Evolutionary conservation across 2,329 filamentous ascomycete species (phyloP), one percentile per base, ranked within the genome.

Genomic region (Aureobasidium lini): DNA sequence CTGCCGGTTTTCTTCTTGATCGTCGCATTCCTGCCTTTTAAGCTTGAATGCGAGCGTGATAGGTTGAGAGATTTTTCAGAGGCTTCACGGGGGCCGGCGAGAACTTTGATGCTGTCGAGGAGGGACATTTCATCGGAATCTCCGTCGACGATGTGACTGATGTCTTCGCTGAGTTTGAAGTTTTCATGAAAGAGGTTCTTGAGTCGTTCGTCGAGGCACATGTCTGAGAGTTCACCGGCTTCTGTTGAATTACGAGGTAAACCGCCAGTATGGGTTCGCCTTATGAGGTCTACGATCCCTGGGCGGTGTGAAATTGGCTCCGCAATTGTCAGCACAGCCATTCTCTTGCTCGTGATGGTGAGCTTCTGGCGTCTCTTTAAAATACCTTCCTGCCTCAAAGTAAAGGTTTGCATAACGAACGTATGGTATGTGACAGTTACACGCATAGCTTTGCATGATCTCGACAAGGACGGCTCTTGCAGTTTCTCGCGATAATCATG

Each of bases 131-230:
- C 70, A 58, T 72, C 71, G 28, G 74, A 72, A 47, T 74, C 71
- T 44, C 76, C 74, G 59, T 75, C 72, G 46, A 77, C 69, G 34
- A 76, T 70, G 52, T 74, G 71, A 43, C 72, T 65, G 39, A 77
- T 73, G 61, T 78, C 74, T 61, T 80, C 76, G 64, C 68, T 71
- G 16, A 79, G 67, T 57, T 76, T 77, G 64, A 80, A 73, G 60
- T 79, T 77, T 42, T 78, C 76, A 37, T 78, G 75, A 43, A 77
- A 73, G 15, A 74, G 69, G 37, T 73, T 69, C 62, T 79, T 76
- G 3, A 80, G 71, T 32, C 75, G 73, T 48, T 74, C 71, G 63
- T 79, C 77, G 23, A 78, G 70, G n/a, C 68, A 66, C 11, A 70
- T 67, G 48, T 68, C 66, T 28, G 67, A 63, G 6, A 65, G 62